Conservation (phyloP, 2,329 filamentous ascomycete genomes). For the Monilinia aucupariae region DNA sequence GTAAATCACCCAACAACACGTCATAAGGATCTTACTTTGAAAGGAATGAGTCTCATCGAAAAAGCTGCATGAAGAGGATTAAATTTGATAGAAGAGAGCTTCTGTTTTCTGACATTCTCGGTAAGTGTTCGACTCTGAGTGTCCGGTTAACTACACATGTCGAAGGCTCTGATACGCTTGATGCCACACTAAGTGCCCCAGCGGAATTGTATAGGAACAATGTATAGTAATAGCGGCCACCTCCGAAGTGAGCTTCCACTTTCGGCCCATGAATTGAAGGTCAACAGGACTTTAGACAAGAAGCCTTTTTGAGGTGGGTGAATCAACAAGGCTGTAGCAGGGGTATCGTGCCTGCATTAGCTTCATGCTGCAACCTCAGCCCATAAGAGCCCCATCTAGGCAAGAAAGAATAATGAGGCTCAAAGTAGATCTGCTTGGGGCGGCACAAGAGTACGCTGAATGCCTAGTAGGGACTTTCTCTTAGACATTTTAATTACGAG, state of each 20-base stretch:
- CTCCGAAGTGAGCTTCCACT: background rate
- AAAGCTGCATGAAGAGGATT: background rate
- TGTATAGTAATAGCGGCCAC: background rate
- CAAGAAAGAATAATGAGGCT: background rate
- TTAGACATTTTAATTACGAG: background rate
- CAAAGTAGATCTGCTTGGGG: background rate
- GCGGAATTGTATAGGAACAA: background rate
- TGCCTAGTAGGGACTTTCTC: slow-evolving; percentile 1
- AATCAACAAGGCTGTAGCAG: slow-evolving; percentile 1
- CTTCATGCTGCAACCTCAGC: background rate
- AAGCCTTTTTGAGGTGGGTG: background rate
- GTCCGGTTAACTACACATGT: background rate
- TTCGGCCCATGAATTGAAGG: background rate
- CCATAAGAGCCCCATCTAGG: background rate
- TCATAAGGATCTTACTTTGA: background rate
- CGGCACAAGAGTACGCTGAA: background rate
- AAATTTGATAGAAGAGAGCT: background rate
- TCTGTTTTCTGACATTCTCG: background rate
- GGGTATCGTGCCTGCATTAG: background rate
- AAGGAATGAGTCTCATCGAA: background rate
- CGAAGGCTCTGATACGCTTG: background rate
- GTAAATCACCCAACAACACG: background rate
- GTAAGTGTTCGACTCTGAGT: background rate
- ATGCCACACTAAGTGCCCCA: background rate
- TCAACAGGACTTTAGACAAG: background rate